Evolutionary conservation across 148 eudicot species (phyloP), one percentile per base, ranked within the genome.

Genomic region (Cornus kousa): DNA sequence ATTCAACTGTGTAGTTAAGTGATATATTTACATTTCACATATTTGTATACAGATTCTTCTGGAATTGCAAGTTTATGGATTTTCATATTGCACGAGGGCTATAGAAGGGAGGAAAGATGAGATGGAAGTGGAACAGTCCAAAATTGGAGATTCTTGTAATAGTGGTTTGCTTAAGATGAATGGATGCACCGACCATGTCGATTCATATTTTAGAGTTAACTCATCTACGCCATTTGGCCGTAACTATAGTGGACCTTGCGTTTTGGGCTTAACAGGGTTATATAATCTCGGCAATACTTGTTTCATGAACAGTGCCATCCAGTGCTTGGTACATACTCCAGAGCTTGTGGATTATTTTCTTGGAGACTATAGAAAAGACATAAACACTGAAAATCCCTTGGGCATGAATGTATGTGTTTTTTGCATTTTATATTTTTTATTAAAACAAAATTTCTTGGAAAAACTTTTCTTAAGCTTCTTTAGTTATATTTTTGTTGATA

Each of bases 271-370:
- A 88, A 89, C 90, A 32, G 98, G 98, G 81, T 84, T 95, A 62
- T 50, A 77, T 55, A 95, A 95, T 87, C 90, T 95, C 71, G 98
- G 98, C 68, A 93, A 95, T 84, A 95, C 98, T 8, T 93, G 98
- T 85, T 95, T 90, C 75, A 87, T 95, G 98, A 95, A 91, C 80
- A 91, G 94, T 85, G 94, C 96, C 16, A 77, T 95, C 46, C 98
- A 93, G 84, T 95, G 98, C 87, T 89, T 95, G 86, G 97, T 82
- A 80, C 97, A 95, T 85, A 93, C 94, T 35, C 89, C 94, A 12
- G 82, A 88, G 88, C 85, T 95, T 82, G 90, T 93, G 70, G 96
- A 93, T 83, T 95, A 87, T 88, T 95, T 95, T 83, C 96, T 93
- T 69, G 96, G 89, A 67, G 89, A 93, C 83, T 93, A 73, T 87